Percentiles rank a stretch among this genome's conserved stretches.
Evolutionary conservation across 2,329 filamentous ascomycete species (phyloP).

Genomic region (Pseudogymnoascus sp.): DNA sequence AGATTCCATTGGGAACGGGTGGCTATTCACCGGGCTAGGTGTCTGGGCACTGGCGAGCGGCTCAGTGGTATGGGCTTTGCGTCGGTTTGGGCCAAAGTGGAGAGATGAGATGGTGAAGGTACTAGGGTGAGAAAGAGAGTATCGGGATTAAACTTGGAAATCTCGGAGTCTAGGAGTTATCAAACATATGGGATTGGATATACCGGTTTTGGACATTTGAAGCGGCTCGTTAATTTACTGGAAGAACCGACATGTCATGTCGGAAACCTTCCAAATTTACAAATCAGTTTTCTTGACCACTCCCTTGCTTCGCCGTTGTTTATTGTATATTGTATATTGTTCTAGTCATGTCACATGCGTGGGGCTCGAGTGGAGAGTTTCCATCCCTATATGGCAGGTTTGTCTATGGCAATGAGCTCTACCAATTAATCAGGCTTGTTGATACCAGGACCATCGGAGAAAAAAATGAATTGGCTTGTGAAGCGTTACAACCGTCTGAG

Average conservation of each 20-base stretch:
- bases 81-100: constrained; percentile 55
- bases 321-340: no score
- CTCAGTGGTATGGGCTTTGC: constrained; percentile 53
- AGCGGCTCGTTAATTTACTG: constrained; percentile 2
- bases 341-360: background rate
- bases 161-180: background rate
- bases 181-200: background rate
- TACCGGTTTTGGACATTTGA: background rate
- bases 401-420: background rate
- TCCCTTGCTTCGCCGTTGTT: background rate
- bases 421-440: background rate
- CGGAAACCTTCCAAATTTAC: background rate
- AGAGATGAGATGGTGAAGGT: constrained; percentile 50
- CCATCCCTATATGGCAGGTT: background rate
- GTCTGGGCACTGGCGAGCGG: constrained; percentile 43
- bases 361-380: background rate
- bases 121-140: constrained; percentile 15
- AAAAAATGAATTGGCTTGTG: background rate
- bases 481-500: background rate
- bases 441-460: background rate
- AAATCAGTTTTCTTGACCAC: background rate
- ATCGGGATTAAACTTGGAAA: background rate
- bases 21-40: constrained; percentile 61
- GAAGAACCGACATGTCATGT: background rate
- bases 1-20: constrained; percentile 62